phyloP scores from a whole-genome alignment of 352 stramenopile species.

The Phytopythium montanum region DNA sequence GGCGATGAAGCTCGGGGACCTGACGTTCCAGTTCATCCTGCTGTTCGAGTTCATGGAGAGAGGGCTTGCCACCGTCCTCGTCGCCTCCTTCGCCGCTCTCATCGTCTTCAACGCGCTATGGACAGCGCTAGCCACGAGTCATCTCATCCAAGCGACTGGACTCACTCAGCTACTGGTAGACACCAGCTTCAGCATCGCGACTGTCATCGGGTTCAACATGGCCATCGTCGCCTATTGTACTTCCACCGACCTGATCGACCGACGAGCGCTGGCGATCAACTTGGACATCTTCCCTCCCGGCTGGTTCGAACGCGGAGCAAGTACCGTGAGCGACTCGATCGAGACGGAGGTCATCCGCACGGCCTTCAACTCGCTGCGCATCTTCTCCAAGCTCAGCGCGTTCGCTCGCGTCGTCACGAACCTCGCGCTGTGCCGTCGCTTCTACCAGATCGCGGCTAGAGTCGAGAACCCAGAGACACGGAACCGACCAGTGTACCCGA shows the following conservation, averaged over 20 bases:
- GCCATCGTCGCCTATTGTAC: conserved; percentile 26
- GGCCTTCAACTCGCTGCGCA: conserved; percentile 28
- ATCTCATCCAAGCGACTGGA: conserved; percentile 1
- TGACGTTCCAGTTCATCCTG: conserved; percentile 8
- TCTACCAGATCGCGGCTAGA: conserved; percentile 9
- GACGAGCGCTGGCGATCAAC: conserved; percentile 26
- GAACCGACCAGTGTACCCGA: conserved; percentile 12
- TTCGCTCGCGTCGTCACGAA: conserved; percentile 27
- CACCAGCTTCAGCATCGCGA: conserved; percentile 32
- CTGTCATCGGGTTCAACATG: conserved; percentile 30
- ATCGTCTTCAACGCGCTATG: conserved; percentile 3
- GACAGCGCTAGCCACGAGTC: background rate
- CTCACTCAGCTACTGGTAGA: conserved; percentile 15
- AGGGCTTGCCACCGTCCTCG: conserved; percentile 6
- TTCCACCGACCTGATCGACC: conserved; percentile 23
- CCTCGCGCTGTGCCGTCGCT: conserved; percentile 16
- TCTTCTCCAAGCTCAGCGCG: conserved; percentile 16
- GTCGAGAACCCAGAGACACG: conserved; percentile 1
- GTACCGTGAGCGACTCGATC: conserved; percentile 17
- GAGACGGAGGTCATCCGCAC: conserved; percentile 22
- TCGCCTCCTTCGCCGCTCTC: background rate
- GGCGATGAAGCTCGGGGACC: background rate
- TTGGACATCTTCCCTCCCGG: conserved; percentile 21
- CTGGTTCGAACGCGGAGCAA: conserved; percentile 25
- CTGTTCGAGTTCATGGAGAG: conserved; percentile 14